Conservation (phyloP, 2,329 filamentous ascomycete genomes). For the Xylariomycetidae sp. region DNA sequence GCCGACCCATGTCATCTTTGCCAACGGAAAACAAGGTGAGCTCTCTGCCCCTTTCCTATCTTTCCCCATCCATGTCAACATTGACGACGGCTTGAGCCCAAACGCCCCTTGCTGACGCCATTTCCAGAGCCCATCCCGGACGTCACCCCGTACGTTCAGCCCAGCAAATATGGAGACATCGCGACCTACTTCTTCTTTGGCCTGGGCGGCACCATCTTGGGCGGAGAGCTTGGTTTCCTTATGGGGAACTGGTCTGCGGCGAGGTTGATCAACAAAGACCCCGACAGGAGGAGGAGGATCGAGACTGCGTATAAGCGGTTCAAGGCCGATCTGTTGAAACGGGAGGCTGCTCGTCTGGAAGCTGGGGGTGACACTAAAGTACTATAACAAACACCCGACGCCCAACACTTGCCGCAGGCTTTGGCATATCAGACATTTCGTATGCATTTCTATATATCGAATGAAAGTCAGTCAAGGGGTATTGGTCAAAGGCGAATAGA, state of each 20-base stretch:
- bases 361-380: too few relatives aligned
- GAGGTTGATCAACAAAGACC: conserved; percentile 47
- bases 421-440: too few relatives aligned
- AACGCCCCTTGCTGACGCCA: conserved; percentile 1
- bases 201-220: conserved; percentile 57
- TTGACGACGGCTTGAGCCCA: neutral
- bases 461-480: too few relatives aligned
- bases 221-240: conserved; percentile 59
- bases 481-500: too few relatives aligned
- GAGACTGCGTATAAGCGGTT: conserved; percentile 60
- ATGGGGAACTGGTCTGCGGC: conserved; percentile 51
- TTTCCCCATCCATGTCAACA: neutral
- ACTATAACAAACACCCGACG: too few relatives aligned
- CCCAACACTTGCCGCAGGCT: too few relatives aligned
- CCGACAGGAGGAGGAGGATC: conserved; percentile 50
- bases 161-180: conserved; percentile 54
- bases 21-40: conserved; percentile 55
- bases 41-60: conserved; percentile 12
- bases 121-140: conserved; percentile 55
- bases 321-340: conserved; percentile 57
- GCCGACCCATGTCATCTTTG: conserved; percentile 58
- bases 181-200: conserved; percentile 61
- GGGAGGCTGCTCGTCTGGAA: conserved; percentile 54
- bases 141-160: conserved; percentile 51
- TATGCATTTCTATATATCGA: too few relatives aligned